Evolutionary conservation across 1,284 basidiomycete species (phyloP), one percentile per base, ranked within the genome.

Genomic region (Dichomitus squalens): DNA sequence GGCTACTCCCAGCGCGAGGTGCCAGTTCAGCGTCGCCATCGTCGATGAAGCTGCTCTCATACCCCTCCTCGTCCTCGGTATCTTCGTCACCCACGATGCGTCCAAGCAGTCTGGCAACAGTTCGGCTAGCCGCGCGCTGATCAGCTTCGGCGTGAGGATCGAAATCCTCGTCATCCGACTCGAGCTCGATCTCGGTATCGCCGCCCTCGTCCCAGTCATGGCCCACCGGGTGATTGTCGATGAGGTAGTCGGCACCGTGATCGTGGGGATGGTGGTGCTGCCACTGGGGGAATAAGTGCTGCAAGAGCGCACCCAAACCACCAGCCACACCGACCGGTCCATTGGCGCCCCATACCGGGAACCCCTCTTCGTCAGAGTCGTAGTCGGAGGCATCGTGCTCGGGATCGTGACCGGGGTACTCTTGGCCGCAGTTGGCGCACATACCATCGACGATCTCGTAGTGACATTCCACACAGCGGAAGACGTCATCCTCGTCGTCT

Each of bases 381-480:
- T 34, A 33, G 0, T 38, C 48, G 8, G 21, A 38, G 4, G 53
- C 60, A 39, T 59, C 55, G 20, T 55, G 84, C 0, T 80, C 86
- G 5, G 53, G 59, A 39, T 59, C 55, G 20, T 55, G 84, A 0
- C 81, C 86, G 5, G 73, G 74, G 65, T 90, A 90, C 18, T 73
- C 69, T 31, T 86, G 78, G 18, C 79, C 75, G 63, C 90, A 91
- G 14, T 67, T 66, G 3, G 83, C 76, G 67, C 90, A 92, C 14
- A 76, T 66, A 1, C 86, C 86, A 57, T 77, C 81, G 80, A 79
- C 84, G 57, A 92, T 86, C 72, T 92, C 90, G 67, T 92, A 84
- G 76, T 84, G 78, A 65, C 90, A 92, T 39, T 86, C 84, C 11
- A 84, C 66, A 66, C 90, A 92, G n/a, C 90, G 80, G 64, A 83